phyloP scores from a whole-genome alignment of 2,329 filamentous ascomycete genomes.

The Diaporthe capsici region DNA sequence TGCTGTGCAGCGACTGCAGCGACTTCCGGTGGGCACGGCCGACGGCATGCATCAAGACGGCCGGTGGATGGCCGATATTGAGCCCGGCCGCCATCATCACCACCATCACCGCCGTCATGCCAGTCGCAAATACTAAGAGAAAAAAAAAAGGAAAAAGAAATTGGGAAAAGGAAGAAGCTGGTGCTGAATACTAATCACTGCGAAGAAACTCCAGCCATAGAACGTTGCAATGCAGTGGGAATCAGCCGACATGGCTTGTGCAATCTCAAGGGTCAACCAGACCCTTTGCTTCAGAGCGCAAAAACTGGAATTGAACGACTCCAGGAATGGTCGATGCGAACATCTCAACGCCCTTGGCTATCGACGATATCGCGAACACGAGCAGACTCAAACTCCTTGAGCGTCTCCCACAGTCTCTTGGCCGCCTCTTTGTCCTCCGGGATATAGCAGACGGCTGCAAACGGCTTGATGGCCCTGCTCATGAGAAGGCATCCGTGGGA shows the following conservation, averaged over 20 bases:
- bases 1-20: neutral
- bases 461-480: constrained; percentile 52
- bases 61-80: neutral
- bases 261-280: neutral
- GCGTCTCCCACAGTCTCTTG: constrained; percentile 39
- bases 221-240: neutral
- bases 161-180: too few relatives aligned
- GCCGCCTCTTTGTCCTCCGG: neutral
- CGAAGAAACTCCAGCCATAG: neutral
- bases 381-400: constrained; percentile 39
- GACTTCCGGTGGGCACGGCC: neutral
- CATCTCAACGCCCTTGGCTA: neutral
- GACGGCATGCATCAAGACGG: neutral
- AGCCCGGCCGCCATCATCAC: neutral
- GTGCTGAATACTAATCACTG: neutral
- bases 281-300: neutral
- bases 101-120: neutral
- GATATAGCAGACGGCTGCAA: constrained; percentile 42
- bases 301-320: neutral
- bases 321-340: neutral
- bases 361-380: constrained; percentile 8
- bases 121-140: too few relatives aligned
- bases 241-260: neutral
- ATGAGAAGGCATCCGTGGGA: constrained; percentile 54
- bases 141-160: too few relatives aligned